Percentiles rank a stretch among this genome's conserved stretches.
Conservation (phyloP, 768 basidiomycete species). For the Leccinum obscurum region DNA sequence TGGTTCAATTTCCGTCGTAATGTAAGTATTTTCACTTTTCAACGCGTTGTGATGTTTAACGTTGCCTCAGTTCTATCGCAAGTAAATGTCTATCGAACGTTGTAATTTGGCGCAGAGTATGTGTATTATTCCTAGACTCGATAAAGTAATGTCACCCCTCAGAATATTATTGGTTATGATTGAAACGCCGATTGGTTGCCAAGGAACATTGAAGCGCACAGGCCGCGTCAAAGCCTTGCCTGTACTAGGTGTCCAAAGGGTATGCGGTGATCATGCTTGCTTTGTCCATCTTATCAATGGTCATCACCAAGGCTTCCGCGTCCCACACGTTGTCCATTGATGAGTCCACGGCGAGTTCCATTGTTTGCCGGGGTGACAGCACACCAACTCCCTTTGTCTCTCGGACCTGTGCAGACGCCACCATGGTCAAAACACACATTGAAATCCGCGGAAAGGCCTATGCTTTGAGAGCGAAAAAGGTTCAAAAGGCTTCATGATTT, state of each 20-base stretch:
- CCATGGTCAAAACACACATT: constrained; percentile 20
- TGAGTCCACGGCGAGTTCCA: constrained; percentile 8
- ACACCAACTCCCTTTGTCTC: constrained; percentile 23
- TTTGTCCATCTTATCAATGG: constrained; percentile 26
- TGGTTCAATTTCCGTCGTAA: constrained; percentile 97
- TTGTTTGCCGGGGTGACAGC: constrained; percentile 19
- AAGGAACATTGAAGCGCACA: constrained; percentile 9
- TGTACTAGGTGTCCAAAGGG: constrained; percentile 11
- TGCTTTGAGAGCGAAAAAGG: constrained; percentile 7
- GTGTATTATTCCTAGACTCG: constrained; percentile 18
- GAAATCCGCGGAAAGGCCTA: constrained; percentile 3
- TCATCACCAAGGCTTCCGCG: constrained; percentile 4
- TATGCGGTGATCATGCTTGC: constrained; percentile 6
- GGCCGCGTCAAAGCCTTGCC: constrained; percentile 9
- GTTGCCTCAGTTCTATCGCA: constrained; percentile 70
- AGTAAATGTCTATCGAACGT: constrained; percentile 42
- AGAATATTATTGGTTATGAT: constrained; percentile 6
- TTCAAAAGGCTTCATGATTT: constrained; percentile 20
- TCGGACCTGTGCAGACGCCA: constrained; percentile 9
- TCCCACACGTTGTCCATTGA: constrained; percentile 1
- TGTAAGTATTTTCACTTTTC: constrained; percentile 48
- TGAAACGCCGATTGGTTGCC: constrained; percentile 15
- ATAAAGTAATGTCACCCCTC: constrained; percentile 31
- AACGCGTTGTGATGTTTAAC: constrained; percentile 17
- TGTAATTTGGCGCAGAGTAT: constrained; percentile 18